Conservation (phyloP, 768 basidiomycete species). For the Dacryopinax spathularia region DNA sequence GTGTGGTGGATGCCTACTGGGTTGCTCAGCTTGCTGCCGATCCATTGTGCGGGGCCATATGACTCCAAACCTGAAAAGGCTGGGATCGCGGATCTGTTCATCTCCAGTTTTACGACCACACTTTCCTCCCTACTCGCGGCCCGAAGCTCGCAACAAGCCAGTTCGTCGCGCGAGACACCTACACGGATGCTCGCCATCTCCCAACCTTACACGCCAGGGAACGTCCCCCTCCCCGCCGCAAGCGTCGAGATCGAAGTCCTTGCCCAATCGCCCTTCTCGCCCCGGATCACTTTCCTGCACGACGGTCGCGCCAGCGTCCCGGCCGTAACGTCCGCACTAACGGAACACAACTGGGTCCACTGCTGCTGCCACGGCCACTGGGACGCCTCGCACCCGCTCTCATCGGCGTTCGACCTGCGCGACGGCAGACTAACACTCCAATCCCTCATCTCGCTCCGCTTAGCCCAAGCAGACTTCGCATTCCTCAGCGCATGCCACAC, state of each 20-base stretch:
- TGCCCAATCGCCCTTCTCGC: background rate
- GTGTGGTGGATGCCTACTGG: background rate
- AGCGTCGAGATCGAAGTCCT: background rate
- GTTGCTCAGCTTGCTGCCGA: background rate
- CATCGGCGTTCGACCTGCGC: background rate
- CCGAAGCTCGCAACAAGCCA: background rate
- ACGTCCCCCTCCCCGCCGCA: background rate
- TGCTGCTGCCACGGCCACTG: conserved; percentile 6
- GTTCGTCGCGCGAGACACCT: background rate
- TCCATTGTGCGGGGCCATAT: background rate
- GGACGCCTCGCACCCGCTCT: background rate
- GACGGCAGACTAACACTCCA: conserved; percentile 1
- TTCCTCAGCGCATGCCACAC: background rate
- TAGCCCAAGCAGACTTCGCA: background rate
- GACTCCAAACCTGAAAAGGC: background rate
- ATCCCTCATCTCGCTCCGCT: background rate
- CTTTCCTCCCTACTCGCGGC: background rate
- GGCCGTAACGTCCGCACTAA: background rate
- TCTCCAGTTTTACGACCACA: background rate
- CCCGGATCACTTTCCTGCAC: background rate
- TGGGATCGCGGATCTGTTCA: background rate
- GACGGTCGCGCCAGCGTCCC: background rate
- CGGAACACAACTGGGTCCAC: background rate
- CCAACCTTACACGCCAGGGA: background rate
- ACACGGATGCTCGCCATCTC: background rate